Evolutionary conservation across 2,329 filamentous ascomycete genomes (phyloP).

Genomic region (Paradendryphiella salina): DNA sequence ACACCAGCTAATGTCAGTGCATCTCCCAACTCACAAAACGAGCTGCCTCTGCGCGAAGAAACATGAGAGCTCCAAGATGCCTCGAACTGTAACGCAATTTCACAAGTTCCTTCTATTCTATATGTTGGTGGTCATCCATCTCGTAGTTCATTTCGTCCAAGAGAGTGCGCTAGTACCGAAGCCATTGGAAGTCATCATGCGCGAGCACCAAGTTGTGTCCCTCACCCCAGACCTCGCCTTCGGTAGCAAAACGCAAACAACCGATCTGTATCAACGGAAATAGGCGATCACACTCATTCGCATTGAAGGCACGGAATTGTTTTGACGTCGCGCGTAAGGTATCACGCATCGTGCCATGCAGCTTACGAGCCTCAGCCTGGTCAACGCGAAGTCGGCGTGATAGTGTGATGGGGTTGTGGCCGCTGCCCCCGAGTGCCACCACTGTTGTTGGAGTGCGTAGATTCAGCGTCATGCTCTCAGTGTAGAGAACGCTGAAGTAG

Average conservation of each 20-base stretch:
- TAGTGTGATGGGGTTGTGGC: slow-evolving; percentile 18
- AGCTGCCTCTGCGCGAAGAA: too few species aligned
- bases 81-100: neutral
- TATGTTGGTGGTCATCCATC: neutral
- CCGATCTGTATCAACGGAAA: slow-evolving; percentile 38
- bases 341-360: slow-evolving; percentile 32
- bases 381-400: slow-evolving; percentile 28
- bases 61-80: too few species aligned
- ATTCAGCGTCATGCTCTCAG: slow-evolving; percentile 35
- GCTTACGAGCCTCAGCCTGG: slow-evolving; percentile 22
- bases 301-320: slow-evolving; percentile 31
- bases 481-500: slow-evolving; percentile 30
- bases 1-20: too few species aligned
- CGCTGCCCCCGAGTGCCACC: slow-evolving; percentile 13
- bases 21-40: too few species aligned
- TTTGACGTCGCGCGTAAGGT: slow-evolving; percentile 35
- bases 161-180: slow-evolving; percentile 25
- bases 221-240: slow-evolving; percentile 34
- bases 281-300: slow-evolving; percentile 26
- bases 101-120: neutral
- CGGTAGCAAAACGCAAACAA: slow-evolving; percentile 31
- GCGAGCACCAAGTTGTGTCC: slow-evolving; percentile 38
- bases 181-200: slow-evolving; percentile 37
- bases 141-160: neutral
- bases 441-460: slow-evolving; percentile 34